Conservation (phyloP, 176 grass and related monocot genomes). For the Avena insularis region DNA sequence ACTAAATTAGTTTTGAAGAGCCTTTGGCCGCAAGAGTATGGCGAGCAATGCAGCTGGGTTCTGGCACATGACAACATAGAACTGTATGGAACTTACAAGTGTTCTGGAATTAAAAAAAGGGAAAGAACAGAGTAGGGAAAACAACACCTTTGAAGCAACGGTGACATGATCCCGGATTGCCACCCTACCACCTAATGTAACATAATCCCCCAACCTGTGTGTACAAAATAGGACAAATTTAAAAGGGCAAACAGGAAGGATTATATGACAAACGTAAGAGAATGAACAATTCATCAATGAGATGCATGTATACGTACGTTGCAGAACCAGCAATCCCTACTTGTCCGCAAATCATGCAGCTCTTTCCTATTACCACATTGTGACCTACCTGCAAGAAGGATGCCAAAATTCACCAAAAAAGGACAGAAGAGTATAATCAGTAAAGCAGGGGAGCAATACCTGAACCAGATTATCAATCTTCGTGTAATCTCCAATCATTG, state of each 20-base stretch:
- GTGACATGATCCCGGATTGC: constrained; percentile 71
- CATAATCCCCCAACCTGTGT: constrained; percentile 64
- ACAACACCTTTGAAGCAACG: constrained; percentile 65
- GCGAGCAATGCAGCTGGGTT: background rate
- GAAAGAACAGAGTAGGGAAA: background rate
- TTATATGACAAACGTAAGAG: background rate
- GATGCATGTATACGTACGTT: constrained; percentile 56
- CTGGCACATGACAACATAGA: background rate
- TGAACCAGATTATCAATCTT: constrained; percentile 99
- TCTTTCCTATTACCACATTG: constrained; percentile 87
- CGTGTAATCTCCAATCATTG: constrained; percentile 76
- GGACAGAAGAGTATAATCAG: background rate
- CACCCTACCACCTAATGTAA: constrained; percentile 74
- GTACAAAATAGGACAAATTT: constrained; percentile 15
- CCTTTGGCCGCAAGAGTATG: background rate
- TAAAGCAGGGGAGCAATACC: constrained; percentile 40
- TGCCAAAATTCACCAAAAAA: background rate
- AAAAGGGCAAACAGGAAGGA: background rate
- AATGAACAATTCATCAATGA: constrained; percentile 22
- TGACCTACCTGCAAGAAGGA: constrained; percentile 78
- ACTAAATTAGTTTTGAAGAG: background rate
- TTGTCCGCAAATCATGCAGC: constrained; percentile 94
- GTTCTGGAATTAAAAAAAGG: background rate
- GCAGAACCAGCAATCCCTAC: constrained; percentile 91
- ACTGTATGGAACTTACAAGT: background rate